Conservation (phyloP, 768 basidiomycete species). For the Suillus decipiens region DNA sequence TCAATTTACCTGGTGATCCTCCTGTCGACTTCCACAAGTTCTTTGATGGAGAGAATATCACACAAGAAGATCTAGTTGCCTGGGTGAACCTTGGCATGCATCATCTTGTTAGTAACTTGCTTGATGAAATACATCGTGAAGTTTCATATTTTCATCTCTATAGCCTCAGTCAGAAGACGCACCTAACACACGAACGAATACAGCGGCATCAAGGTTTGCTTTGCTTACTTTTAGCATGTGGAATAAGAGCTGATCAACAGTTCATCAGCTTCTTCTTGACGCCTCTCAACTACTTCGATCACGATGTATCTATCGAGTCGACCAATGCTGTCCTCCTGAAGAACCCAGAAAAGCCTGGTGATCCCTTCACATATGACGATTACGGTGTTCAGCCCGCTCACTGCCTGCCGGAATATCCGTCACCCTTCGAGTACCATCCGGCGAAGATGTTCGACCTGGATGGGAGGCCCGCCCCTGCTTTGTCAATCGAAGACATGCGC, state of each 20-base stretch:
- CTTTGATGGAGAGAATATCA: constrained; percentile 64
- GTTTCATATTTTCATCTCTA: background rate
- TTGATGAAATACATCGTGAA: background rate
- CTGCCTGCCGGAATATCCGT: constrained; percentile 40
- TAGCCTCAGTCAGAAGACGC: constrained; percentile 66
- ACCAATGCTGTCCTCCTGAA: constrained; percentile 52
- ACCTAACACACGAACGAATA: constrained; percentile 59
- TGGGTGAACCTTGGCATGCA: constrained; percentile 72
- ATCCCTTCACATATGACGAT: constrained; percentile 47
- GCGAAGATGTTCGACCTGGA: constrained; percentile 36
- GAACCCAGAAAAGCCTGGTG: constrained; percentile 39
- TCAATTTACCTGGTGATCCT: constrained; percentile 58
- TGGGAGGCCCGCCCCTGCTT: constrained; percentile 32
- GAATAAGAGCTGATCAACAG: background rate
- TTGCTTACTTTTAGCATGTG: background rate
- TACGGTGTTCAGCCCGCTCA: constrained; percentile 48
- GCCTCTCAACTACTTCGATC: constrained; percentile 67
- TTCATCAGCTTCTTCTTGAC: constrained; percentile 52
- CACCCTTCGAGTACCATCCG: constrained; percentile 41
- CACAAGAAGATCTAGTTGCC: constrained; percentile 64
- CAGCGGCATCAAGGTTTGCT: constrained; percentile 52
- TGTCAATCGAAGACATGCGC: constrained; percentile 41
- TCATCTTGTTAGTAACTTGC: constrained; percentile 45
- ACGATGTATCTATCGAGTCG: constrained; percentile 60
- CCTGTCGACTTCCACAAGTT: constrained; percentile 61